Evolutionary conservation across 1,284 basidiomycete species (phyloP).

Genomic region (Fomitopsis schrenkii): DNA sequence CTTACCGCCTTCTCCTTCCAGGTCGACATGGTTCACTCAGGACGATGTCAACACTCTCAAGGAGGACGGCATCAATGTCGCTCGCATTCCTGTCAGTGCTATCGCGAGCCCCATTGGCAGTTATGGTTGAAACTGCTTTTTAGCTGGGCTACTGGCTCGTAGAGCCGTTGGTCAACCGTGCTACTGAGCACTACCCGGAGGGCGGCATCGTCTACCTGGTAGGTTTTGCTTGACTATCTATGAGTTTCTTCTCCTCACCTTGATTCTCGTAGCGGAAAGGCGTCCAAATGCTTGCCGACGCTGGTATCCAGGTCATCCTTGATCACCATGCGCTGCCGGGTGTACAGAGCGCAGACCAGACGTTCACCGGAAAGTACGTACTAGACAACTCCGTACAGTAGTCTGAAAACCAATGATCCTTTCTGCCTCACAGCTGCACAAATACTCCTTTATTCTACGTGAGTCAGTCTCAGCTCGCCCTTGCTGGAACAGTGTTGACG

Average conservation of each 20-base stretch:
- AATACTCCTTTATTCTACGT: slow-evolving; percentile 72
- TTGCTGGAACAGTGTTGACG: not conserved
- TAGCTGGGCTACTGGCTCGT: slow-evolving; percentile 81
- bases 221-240: slow-evolving; percentile 12
- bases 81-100: slow-evolving; percentile 62
- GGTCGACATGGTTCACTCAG: slow-evolving; percentile 71
- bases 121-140: not conserved
- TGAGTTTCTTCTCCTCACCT: not conserved
- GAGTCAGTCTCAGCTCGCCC: slow-evolving; percentile 13
- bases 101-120: not conserved
- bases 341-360: slow-evolving; percentile 52
- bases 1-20: not conserved
- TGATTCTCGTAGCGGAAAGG: slow-evolving; percentile 48
- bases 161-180: slow-evolving; percentile 62
- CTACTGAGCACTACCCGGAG: slow-evolving; percentile 58
- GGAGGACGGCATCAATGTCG: slow-evolving; percentile 62
- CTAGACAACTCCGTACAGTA: not conserved
- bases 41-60: slow-evolving; percentile 51
- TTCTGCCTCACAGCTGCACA: slow-evolving; percentile 48
- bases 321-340: slow-evolving; percentile 79
- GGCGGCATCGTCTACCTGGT: slow-evolving; percentile 68
- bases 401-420: not conserved
- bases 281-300: slow-evolving; percentile 50
- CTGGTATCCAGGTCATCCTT: slow-evolving; percentile 63
- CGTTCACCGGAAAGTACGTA: slow-evolving; percentile 62